Evolutionary conservation across 2,329 filamentous ascomycete genomes (phyloP).

Genomic region (Scopulariopsis brevicaulis): DNA sequence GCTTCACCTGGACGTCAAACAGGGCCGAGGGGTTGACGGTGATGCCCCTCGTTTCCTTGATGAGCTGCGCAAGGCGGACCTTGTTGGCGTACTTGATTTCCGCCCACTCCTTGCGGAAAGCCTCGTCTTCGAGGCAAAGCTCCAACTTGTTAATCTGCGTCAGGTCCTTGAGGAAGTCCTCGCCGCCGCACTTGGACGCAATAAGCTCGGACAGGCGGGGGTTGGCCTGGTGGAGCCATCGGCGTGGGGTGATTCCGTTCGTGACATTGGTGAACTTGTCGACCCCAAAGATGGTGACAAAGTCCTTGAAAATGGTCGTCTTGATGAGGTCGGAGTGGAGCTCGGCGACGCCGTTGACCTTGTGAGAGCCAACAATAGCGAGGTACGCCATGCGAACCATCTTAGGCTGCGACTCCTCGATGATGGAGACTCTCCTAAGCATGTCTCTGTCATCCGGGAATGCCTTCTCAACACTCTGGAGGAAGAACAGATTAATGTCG

Average conservation of each 20-base stretch:
- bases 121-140: slow-evolving; percentile 70
- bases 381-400: slow-evolving; percentile 97
- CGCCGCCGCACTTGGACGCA: slow-evolving; percentile 72
- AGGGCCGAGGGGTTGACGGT: slow-evolving; percentile 78
- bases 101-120: slow-evolving; percentile 88
- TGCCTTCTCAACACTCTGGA: slow-evolving; percentile 79
- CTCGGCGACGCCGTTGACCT: slow-evolving; percentile 97
- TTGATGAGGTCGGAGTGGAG: slow-evolving; percentile 96
- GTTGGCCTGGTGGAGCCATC: slow-evolving; percentile 97
- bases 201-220: slow-evolving; percentile 86
- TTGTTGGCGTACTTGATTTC: slow-evolving; percentile 98
- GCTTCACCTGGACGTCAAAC: slow-evolving; percentile 97
- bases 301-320: slow-evolving; percentile 99
- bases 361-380: slow-evolving; percentile 94
- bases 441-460: slow-evolving; percentile 88
- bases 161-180: slow-evolving; percentile 82
- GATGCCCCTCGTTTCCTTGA: slow-evolving; percentile 70
- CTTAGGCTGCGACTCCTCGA: slow-evolving; percentile 93
- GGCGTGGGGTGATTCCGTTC: slow-evolving; percentile 90
- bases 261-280: slow-evolving; percentile 99
- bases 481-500: slow-evolving; percentile 91
- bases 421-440: slow-evolving; percentile 81
- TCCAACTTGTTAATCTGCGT: slow-evolving; percentile 81
- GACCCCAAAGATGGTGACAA: slow-evolving; percentile 84
- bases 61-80: slow-evolving; percentile 79